These are phyloP conservation scores for Tetrapyrgos nigripes DNA, from an alignment of 1,284 basidiomycete genomes.

Conservation along the genomic window DNA sequence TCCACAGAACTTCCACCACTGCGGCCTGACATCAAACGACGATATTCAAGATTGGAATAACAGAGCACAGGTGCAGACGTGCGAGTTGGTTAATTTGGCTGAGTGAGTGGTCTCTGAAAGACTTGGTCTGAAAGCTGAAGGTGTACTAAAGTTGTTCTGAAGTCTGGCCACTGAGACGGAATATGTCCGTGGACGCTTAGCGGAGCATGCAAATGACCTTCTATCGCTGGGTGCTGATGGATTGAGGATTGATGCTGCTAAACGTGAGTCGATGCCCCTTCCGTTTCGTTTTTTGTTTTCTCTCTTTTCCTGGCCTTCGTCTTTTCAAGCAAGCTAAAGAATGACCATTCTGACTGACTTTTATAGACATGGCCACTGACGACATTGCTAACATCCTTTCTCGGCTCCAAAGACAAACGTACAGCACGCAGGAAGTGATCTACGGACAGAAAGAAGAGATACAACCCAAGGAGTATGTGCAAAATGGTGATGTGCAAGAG, in stretches of 20 bases:
- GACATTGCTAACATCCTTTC: slow-evolving; percentile 63
- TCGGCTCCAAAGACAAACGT: slow-evolving; percentile 50
- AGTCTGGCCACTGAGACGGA: slow-evolving; percentile 69
- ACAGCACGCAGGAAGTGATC: slow-evolving; percentile 69
- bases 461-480: slow-evolving; percentile 60
- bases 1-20: slow-evolving; percentile 71
- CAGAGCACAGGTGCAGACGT: slow-evolving; percentile 62
- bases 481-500: slow-evolving; percentile 72
- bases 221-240: slow-evolving; percentile 69
- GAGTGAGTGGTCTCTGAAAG: slow-evolving; percentile 52
- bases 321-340: too few species aligned
- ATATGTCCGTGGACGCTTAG: slow-evolving; percentile 59
- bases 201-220: slow-evolving; percentile 65
- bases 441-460: slow-evolving; percentile 59
- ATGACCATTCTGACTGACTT: too few species aligned
- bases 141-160: too few species aligned
- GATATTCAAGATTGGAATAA: slow-evolving; percentile 63
- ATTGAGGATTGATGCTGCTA: slow-evolving; percentile 70
- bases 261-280: slow-evolving; percentile 47
- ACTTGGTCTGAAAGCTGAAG: too few species aligned
- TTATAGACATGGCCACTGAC: slow-evolving; percentile 58
- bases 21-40: slow-evolving; percentile 58
- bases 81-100: slow-evolving; percentile 47
- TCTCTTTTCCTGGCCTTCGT: too few species aligned
- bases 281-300: too few species aligned